Conservation (phyloP, 2,329 filamentous ascomycete species). For the Aspergillus bombycis region DNA sequence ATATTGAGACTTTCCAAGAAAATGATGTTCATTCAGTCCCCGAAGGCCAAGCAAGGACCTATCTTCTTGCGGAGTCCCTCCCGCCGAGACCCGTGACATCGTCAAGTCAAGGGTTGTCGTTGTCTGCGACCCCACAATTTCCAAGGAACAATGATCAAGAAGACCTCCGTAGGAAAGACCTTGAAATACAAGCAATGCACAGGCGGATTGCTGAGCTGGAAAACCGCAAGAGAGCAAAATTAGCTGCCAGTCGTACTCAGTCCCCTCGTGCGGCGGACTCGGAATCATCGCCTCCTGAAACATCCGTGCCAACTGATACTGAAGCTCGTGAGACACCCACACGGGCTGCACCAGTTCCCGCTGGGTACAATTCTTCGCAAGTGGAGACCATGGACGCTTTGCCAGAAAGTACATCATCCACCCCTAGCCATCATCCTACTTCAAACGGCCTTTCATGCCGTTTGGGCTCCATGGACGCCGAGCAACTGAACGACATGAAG, state of each 20-base stretch:
- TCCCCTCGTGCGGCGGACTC: conserved; percentile 35
- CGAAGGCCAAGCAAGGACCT: conserved; percentile 43
- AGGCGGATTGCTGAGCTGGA: conserved; percentile 55
- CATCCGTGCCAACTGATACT: conserved; percentile 15
- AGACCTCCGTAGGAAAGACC: conserved; percentile 51
- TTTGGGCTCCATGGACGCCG: conserved; percentile 21
- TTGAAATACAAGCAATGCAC: conserved; percentile 53
- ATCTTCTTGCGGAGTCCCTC: conserved; percentile 49
- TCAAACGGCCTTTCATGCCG: background rate
- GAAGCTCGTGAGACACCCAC: background rate
- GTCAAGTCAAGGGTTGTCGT: conserved; percentile 44
- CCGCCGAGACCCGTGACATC: conserved; percentile 45
- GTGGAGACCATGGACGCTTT: background rate
- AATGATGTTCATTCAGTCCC: conserved; percentile 21
- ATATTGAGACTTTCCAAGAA: conserved; percentile 33
- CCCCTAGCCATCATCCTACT: background rate
- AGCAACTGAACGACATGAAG: conserved; percentile 36
- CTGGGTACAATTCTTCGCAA: background rate
- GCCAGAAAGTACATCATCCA: background rate
- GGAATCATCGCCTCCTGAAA: conserved; percentile 22
- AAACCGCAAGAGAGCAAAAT: conserved; percentile 47
- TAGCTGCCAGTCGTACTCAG: conserved; percentile 40
- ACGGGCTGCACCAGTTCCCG: background rate
- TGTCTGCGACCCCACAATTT: conserved; percentile 41
- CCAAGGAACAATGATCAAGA: conserved; percentile 42